Base-by-base conservation (phyloP, 306 rosid species). In the Inga oerstediana region DNA sequence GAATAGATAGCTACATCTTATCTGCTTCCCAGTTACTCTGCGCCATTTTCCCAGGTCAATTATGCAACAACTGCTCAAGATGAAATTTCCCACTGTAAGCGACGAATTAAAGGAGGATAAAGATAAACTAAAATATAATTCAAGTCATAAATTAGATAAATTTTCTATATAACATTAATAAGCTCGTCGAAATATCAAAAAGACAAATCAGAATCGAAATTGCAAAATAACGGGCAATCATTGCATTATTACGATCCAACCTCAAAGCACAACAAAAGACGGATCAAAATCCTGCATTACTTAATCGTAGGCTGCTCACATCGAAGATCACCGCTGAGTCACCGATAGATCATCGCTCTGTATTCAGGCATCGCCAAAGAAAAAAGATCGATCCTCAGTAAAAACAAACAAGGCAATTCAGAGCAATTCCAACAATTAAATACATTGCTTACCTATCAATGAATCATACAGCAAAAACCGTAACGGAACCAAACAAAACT, bases 1-100 rank as follows among this genome's bases (percentile, higher is more conserved):
- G 70, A 35, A 64, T 45, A 52, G 61, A 16, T 43, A 48, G 69
- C 68, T 89, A 95, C 98, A 95, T 95, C 91, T 95, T 95, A 92
- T 95, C 98, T 24, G 98, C 98, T 86, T 95, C 98, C 98, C 98
- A 95, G 87, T 89, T 93, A 79, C 94, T 95, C 91, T 91, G 97
- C 79, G 95, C 94, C 98, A 95, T 95, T 79, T 78, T 78, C 74
- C 76, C 81, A 24, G 52, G 22, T 81, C 68, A 75, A 51, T 72
- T 68, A 62, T 82, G 79, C 72, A 81, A 69, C 72, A 85, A 85
- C 93, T 87, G 86, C 81, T 59, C 75, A 77, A 46, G 71, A 49
- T 62, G 22, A 56, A 88, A 30, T 86, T 83, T 17, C 24, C 20
- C 77, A 77, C 83, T 22, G 78, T 48, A 77, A 76, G 65, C 74